Conservation (phyloP, 2,329 filamentous ascomycete genomes). For the Ophiostoma himal-ulmi region DNA sequence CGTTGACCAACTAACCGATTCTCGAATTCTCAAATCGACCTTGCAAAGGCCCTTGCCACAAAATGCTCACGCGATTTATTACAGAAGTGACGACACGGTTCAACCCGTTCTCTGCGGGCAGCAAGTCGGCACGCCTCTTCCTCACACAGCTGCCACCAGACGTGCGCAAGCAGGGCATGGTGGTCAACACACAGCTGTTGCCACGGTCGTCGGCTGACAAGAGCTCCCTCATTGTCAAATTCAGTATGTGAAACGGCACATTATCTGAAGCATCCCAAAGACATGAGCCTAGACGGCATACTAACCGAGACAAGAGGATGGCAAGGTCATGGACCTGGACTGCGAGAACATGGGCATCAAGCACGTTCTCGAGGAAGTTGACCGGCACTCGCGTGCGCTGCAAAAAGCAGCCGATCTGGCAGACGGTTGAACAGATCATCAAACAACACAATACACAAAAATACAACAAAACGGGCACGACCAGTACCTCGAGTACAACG, state of each 20-base stretch:
- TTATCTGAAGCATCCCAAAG: too few species aligned
- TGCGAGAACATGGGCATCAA: constrained; percentile 76
- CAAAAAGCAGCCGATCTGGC: constrained; percentile 76
- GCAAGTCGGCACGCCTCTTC: constrained; percentile 81
- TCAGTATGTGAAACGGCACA: constrained; percentile 52
- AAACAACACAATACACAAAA: background rate
- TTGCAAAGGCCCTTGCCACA: constrained; percentile 26
- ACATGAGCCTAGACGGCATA: too few species aligned
- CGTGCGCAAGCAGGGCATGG: constrained; percentile 66
- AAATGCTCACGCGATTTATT: constrained; percentile 80
- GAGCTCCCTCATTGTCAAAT: constrained; percentile 69
- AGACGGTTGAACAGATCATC: constrained; percentile 33
- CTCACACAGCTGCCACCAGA: constrained; percentile 77
- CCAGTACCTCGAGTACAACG: background rate
- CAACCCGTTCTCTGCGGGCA: constrained; percentile 79
- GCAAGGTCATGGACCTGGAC: constrained; percentile 81
- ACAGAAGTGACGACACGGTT: constrained; percentile 80
- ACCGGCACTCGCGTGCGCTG: constrained; percentile 77
- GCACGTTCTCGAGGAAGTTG: constrained; percentile 80
- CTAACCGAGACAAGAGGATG: constrained; percentile 65
- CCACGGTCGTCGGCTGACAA: constrained; percentile 62
- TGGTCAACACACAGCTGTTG: constrained; percentile 71
- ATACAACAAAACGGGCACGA: background rate
- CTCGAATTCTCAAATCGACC: background rate
- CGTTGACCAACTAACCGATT: background rate